Evolutionary conservation across 2,329 filamentous ascomycete species (phyloP).

Genomic region (Sclerotinia borealis): DNA sequence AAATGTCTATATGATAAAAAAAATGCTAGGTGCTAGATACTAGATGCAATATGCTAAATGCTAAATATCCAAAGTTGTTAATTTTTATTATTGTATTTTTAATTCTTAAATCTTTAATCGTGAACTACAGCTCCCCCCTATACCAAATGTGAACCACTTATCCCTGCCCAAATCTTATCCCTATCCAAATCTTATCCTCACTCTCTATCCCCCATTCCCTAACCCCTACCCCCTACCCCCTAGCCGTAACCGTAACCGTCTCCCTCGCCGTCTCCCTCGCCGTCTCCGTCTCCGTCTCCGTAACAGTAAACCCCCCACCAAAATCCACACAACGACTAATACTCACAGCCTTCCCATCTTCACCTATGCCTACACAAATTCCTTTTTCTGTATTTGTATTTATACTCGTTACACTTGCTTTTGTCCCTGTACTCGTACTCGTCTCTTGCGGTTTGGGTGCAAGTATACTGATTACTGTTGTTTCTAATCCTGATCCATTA

Average conservation of each 20-base stretch:
- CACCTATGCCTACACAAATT: not conserved
- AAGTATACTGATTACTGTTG: not conserved
- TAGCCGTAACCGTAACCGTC: not conserved
- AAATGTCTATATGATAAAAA: too few species aligned
- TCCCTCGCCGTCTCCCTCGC: not conserved
- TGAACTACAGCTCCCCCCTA: too few species aligned
- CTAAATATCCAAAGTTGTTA: too few species aligned
- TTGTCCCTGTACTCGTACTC: not conserved
- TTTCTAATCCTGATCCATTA: not conserved
- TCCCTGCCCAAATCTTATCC: too few species aligned
- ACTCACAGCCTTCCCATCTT: not conserved
- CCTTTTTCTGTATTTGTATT: too few species aligned
- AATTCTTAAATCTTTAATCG: too few species aligned
- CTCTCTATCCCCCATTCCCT: not conserved
- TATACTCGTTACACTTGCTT: too few species aligned
- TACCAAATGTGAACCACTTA: too few species aligned
- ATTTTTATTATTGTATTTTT: too few species aligned
- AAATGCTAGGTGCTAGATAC: too few species aligned
- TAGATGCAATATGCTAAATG: too few species aligned
- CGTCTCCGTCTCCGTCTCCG: not conserved
- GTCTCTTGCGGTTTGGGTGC: not conserved
- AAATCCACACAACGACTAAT: not conserved
- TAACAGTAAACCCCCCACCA: not conserved
- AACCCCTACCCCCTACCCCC: not conserved
- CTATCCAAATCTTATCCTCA: too few species aligned